A percentile compares a stretch with the other conserved stretches of the same genome.
Evolutionary conservation across 495 filamentous ascomycete species (phyloP).

Genomic region (Lasiosphaeria hispida): DNA sequence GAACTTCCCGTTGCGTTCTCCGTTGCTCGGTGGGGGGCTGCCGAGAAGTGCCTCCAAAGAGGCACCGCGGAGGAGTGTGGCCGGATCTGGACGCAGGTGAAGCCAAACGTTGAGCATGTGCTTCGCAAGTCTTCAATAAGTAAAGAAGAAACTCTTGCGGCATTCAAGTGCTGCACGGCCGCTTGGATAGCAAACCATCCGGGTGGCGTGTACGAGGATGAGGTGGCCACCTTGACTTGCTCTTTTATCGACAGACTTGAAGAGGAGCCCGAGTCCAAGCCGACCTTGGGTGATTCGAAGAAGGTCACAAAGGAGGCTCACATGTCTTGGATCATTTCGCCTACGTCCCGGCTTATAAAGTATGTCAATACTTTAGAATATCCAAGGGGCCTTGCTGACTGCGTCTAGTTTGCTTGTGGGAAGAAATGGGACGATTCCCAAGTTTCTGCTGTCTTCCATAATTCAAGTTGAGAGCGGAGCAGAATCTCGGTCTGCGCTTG

Average conservation of each 20-base stretch:
- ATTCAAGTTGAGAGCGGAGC: not conserved
- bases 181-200: conserved; percentile 39
- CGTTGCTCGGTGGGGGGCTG: conserved; percentile 39
- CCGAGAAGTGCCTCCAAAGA: conserved; percentile 34
- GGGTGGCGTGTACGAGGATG: conserved; percentile 32
- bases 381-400: conserved; percentile 4
- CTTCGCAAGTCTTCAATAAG: conserved; percentile 31
- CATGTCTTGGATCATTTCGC: conserved; percentile 27
- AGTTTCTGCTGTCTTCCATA: conserved; percentile 14
- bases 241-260: conserved; percentile 36
- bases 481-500: conserved; percentile 1
- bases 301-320: conserved; percentile 19
- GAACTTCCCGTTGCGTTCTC: conserved; percentile 20
- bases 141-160: conserved; percentile 35
- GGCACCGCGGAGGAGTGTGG: conserved; percentile 32
- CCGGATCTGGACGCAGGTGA: conserved; percentile 36
- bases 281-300: conserved; percentile 16
- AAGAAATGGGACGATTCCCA: conserved; percentile 13
- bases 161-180: conserved; percentile 40
- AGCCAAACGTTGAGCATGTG: conserved; percentile 30
- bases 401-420: conserved; percentile 16
- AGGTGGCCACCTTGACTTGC: conserved; percentile 30
- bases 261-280: conserved; percentile 8
- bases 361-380: not conserved
- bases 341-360: conserved; percentile 18